phyloP scores from a whole-genome alignment of 2,329 filamentous ascomycete genomes.

The Cercospora berteroae region DNA sequence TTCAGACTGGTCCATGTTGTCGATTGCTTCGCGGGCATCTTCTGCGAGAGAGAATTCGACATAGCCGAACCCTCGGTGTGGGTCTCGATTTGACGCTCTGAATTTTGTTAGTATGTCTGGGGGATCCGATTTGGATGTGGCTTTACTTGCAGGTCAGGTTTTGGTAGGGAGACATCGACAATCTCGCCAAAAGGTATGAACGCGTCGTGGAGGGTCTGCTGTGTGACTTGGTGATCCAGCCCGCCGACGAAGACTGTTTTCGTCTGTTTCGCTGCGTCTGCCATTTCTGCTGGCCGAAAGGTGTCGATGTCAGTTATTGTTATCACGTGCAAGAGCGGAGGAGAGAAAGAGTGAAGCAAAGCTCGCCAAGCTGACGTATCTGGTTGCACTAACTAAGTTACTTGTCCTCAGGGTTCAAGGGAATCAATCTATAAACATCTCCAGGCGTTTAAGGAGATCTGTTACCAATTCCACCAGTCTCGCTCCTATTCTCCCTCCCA shows the following conservation, averaged over 20 bases:
- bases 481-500: background rate
- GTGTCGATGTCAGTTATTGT: background rate
- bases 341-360: slow-evolving; percentile 8
- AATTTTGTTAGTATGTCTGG: background rate
- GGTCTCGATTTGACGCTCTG: slow-evolving; percentile 65
- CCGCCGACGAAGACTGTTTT: slow-evolving; percentile 95
- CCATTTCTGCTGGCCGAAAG: slow-evolving; percentile 56
- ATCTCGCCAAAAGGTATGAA: slow-evolving; percentile 98
- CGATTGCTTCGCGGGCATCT: slow-evolving; percentile 91
- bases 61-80: slow-evolving; percentile 92
- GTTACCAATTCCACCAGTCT: background rate
- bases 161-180: slow-evolving; percentile 83
- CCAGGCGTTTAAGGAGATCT: slow-evolving; percentile 8
- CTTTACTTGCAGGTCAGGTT: slow-evolving; percentile 64
- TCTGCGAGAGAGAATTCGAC: slow-evolving; percentile 85
- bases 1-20: slow-evolving; percentile 98
- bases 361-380: slow-evolving; percentile 6
- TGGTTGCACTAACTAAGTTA: slow-evolving; percentile 4
- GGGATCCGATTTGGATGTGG: background rate
- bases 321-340: slow-evolving; percentile 2
- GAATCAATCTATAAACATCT: slow-evolving; percentile 4
- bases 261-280: slow-evolving; percentile 66
- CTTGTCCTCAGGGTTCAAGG: slow-evolving; percentile 6
- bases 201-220: slow-evolving; percentile 75
- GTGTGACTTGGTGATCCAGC: slow-evolving; percentile 74